Base-by-base conservation (phyloP, 1,284 basidiomycete species). In the Apiotrichum gracile region DNA sequence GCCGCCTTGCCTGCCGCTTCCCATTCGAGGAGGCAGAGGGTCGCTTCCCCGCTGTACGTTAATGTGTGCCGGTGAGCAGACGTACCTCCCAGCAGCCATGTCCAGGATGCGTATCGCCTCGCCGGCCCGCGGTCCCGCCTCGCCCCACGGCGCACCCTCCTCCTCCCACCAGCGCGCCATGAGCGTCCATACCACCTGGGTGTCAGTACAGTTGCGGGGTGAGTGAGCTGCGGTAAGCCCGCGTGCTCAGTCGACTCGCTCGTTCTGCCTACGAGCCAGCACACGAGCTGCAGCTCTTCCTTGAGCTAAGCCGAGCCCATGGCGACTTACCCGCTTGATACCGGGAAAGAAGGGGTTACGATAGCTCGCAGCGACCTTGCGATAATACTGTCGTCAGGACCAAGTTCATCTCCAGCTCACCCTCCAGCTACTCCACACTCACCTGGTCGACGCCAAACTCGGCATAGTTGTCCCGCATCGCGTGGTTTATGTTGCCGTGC, bases 331-430 rank as follows among this genome's bases (percentile, higher is more conserved):
- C 33, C 78, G 79, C 57, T 82, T 79, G 46, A 87, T 78, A 4
- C 83, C 85, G 1, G 82, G 82, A 58, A 82, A 86, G 70, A 86
- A 85, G 0, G 85, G 85, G 62, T 87, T 87, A 22, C 85, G 80
- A 68, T 87, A 86, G 10, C 80, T 81, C 19, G 81, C 73, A 14
- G 81, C 80, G 2, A 85, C 83, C 73, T 81, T 73, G 50, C 68
- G 72, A 57, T 76, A 76, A 55, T 81, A 80, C 79, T 80, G 39
- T 24, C 3, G 45, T 37, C 33, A 35, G 31, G 47, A 31, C 38
- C 13, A 27, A 21, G 29, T 8, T 8, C 29, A 7, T 31, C 8
- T 31, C n/a, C n/a, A n/a, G n/a, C n/a, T n/a, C n/a, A n/a, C n/a
- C n/a, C n/a, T 9, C 16, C 34, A n/a, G 16, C 34, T 4, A n/a